Evolutionary conservation across 2,329 filamentous ascomycete genomes (phyloP), one percentile per base, ranked within the genome.

Genomic region (Tolypocladium ovalisporum): DNA sequence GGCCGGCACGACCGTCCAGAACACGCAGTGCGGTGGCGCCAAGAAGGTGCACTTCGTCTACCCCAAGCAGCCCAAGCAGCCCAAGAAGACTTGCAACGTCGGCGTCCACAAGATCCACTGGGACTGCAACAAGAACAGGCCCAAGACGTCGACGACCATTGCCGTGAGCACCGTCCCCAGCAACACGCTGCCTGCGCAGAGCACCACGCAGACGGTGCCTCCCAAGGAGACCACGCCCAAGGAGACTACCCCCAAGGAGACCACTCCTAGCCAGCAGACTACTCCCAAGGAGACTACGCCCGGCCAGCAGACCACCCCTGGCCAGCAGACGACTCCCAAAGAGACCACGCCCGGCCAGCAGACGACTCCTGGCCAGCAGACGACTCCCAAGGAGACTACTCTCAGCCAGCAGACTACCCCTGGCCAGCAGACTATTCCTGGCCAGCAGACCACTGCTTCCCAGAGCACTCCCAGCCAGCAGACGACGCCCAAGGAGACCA

Each of bases 11-110:
- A 82, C 80, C 52, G 79, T 97, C 66, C 75, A 83, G 74, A 97
- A 97, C 82, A 83, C 78, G 60, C 90, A 97, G 80, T 97, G 93
- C 71, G 93, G 91, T 82, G 92, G 92, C 73, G 92, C 93, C 62
- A 90, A 81, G 70, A 85, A 84, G 58, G 90, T 97, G 60, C 85
- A 82, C 56, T 85, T 97, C 70, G 74, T 85, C 70, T 84, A 79
- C 73, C 80, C 82, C 62, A 73, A 82, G 58, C 83, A 86, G 68
- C 75, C 82, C 61, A 71, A 79, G 61, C 78, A 56, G 3, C 69
- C 59, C 58, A 79, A 83, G 70, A 73, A 79, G 54, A 75, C 73
- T 65, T 94, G 89, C 75, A 80, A 79, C 69, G 83, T 95, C 65
- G 80, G 39, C 27, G 44, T 57, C 39, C 52, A 55, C 58, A 58